phyloP scores from a whole-genome alignment of 495 filamentous ascomycete genomes.

The Talaromyces thailandensis region DNA sequence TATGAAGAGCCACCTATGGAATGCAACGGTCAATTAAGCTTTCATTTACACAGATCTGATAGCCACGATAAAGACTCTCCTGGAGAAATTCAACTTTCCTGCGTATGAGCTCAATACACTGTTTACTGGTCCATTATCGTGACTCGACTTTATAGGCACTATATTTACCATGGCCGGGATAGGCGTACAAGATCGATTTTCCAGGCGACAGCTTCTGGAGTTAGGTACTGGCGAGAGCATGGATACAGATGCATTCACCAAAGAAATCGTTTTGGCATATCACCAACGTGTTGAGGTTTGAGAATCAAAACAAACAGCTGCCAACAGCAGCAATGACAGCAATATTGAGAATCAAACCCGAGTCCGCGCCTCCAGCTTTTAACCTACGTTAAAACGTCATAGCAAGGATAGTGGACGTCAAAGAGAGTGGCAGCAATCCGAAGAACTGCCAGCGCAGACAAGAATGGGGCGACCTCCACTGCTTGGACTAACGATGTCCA shows the following conservation, averaged over 20 bases:
- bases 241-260: neutral
- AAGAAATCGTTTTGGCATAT: neutral
- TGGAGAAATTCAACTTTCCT: neutral
- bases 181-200: neutral
- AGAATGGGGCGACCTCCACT: slow-evolving; percentile 1
- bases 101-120: neutral
- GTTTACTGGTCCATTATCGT: neutral
- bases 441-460: neutral
- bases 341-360: neutral
- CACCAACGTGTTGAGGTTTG: neutral
- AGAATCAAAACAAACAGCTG: neutral
- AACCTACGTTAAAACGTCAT: neutral
- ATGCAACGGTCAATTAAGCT: neutral
- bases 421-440: neutral
- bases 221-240: neutral
- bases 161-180: neutral
- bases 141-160: neutral
- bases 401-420: neutral
- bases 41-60: neutral
- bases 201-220: neutral
- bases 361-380: neutral
- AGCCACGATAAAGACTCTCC: neutral
- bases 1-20: neutral
- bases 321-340: neutral
- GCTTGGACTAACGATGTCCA: slow-evolving; percentile 1